phyloP scores from a whole-genome alignment of 1,284 basidiomycete genomes.

The Apiotrichum domesticum region DNA sequence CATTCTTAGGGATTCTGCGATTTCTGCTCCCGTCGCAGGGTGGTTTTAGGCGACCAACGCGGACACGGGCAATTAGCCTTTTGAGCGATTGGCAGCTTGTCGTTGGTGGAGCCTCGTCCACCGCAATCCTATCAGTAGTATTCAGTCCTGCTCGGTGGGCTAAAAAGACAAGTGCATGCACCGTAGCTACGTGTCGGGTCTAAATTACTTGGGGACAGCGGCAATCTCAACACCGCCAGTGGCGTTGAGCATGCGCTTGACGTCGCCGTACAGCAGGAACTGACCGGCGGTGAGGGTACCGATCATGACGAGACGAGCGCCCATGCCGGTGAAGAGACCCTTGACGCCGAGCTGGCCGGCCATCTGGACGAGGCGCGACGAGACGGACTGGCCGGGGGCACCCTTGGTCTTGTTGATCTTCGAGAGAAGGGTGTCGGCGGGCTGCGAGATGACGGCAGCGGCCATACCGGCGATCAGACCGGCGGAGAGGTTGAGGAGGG shows the following conservation, averaged over 20 bases:
- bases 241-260: constrained; percentile 51
- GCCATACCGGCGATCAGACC: constrained; percentile 55
- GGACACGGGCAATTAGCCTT: too few relatives aligned
- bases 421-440: constrained; percentile 53
- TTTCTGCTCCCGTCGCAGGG: too few relatives aligned
- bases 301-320: constrained; percentile 49
- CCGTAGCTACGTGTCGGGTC: background rate
- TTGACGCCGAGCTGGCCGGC: constrained; percentile 49
- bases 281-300: constrained; percentile 55
- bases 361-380: constrained; percentile 51
- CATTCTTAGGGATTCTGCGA: too few relatives aligned
- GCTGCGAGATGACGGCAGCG: constrained; percentile 57
- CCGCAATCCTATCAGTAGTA: too few relatives aligned
- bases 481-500: constrained; percentile 48
- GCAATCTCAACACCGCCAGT: constrained; percentile 49
- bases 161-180: constrained; percentile 1
- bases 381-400: constrained; percentile 51
- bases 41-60: too few relatives aligned
- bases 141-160: too few relatives aligned
- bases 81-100: too few relatives aligned
- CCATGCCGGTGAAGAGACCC: constrained; percentile 53
- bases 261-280: constrained; percentile 51
- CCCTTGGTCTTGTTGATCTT: constrained; percentile 59
- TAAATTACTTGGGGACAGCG: constrained; percentile 38
- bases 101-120: too few relatives aligned